Conservation (phyloP, 768 basidiomycete genomes). For the Leccinum uliginosum region DNA sequence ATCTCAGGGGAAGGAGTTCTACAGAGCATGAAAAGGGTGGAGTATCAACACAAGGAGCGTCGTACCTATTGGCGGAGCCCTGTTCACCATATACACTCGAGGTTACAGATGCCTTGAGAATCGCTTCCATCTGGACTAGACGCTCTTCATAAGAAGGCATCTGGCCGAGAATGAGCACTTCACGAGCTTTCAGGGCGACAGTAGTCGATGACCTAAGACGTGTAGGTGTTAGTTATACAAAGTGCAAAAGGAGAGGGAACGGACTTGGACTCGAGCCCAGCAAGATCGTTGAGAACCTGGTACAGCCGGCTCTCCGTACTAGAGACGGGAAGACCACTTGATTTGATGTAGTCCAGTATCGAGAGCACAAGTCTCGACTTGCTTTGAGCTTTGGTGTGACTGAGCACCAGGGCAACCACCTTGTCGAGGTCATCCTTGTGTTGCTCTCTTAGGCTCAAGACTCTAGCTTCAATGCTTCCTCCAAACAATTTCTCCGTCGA, state of each 20-base stretch:
- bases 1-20: constrained; percentile 84
- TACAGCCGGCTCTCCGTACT: constrained; percentile 70
- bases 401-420: constrained; percentile 81
- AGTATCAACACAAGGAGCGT: neutral
- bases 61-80: constrained; percentile 55
- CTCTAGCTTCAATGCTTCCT: constrained; percentile 89
- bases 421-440: constrained; percentile 90
- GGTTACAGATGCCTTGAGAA: constrained; percentile 84
- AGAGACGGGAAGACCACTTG: constrained; percentile 68
- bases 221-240: constrained; percentile 1
- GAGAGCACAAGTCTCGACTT: constrained; percentile 86
- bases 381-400: constrained; percentile 92
- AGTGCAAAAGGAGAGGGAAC: constrained; percentile 21
- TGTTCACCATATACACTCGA: constrained; percentile 89
- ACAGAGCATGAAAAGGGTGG: constrained; percentile 4
- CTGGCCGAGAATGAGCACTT: constrained; percentile 92
- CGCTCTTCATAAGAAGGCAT: constrained; percentile 98
- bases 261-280: constrained; percentile 84
- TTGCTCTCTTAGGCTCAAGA: constrained; percentile 85
- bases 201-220: constrained; percentile 72
- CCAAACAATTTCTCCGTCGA: constrained; percentile 90
- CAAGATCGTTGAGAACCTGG: constrained; percentile 74
- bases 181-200: constrained; percentile 92
- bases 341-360: constrained; percentile 88
- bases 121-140: constrained; percentile 87